Percentiles rank a stretch among this genome's conserved stretches.
phyloP scores from a whole-genome alignment of 1,284 basidiomycete genomes.

The Wallemia mellicola region DNA sequence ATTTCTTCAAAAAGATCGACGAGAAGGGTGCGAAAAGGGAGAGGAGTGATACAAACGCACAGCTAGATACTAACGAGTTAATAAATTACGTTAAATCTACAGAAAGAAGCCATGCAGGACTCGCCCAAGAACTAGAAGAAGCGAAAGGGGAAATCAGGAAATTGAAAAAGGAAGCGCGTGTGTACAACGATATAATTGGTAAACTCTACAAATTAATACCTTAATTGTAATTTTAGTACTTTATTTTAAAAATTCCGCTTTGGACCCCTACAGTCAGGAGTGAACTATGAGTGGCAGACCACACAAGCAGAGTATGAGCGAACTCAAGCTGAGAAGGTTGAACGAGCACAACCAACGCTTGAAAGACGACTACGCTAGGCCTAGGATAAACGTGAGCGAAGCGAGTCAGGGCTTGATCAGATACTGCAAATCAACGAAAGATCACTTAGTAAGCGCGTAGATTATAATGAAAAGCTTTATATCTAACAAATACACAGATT shows the following conservation, averaged over 20 bases:
- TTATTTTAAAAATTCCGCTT: background rate
- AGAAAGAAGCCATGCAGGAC: too few relatives aligned
- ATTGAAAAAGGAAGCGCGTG: too few relatives aligned
- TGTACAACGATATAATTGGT: too few relatives aligned
- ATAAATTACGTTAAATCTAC: too few relatives aligned
- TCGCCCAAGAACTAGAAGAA: too few relatives aligned
- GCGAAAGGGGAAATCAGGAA: too few relatives aligned
- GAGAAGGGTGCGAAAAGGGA: too few relatives aligned
- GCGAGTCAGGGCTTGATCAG: conserved; percentile 59
- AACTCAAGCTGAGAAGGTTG: conserved; percentile 74
- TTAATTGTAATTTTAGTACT: background rate
- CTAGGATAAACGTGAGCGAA: conserved; percentile 63
- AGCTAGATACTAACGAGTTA: too few relatives aligned
- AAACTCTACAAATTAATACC: too few relatives aligned
- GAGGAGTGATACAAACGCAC: too few relatives aligned
- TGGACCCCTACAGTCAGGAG: too few relatives aligned
- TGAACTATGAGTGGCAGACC: background rate
- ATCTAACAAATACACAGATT: conserved; percentile 21
- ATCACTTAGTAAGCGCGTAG: conserved; percentile 37
- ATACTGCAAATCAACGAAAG: conserved; percentile 65
- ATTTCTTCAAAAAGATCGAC: too few relatives aligned
- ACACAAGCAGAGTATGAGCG: conserved; percentile 32
- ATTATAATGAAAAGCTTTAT: conserved; percentile 3
- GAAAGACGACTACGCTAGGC: conserved; percentile 60
- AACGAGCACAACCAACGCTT: conserved; percentile 78